Evolutionary conservation across 2,329 filamentous ascomycete genomes (phyloP), one percentile per base, ranked within the genome.

Genomic region (Pseudofabraea citricarpa): DNA sequence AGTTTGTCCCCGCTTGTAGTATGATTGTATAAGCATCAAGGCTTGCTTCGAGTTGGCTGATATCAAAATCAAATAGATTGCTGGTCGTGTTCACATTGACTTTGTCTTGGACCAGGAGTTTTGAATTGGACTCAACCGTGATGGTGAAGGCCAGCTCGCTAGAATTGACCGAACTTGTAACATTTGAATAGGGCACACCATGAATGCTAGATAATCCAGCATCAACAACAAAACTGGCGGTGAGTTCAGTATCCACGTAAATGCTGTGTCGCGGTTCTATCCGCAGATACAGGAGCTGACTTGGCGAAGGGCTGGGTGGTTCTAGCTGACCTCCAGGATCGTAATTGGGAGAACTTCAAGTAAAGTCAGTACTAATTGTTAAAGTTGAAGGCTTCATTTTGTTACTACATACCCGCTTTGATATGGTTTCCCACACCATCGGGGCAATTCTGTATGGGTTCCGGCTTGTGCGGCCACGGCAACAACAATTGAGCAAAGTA

Each of bases 291-390:
- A 75, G 58, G 31, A 71, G 50, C 4, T 64, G 62, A n/a, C 51
- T 52, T 3, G 55, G 36, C 16, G 66, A 66, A 18, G 45, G 49
- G 6, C 47, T 15, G 66, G 73, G 72, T 23, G 64, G 59, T 6
- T 63, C 49, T 5, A 76, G 62, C 55, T 64, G 62, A 16, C 74
- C 73, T 24, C 70, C 71, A 0, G 72, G 73, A 48, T 73, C 57
- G 49, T 71, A 67, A 1, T 4, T 65, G 61, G 44, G 71, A 67
- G 37, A 71, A 72, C 32, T 4, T 22, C 10, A 45, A 46, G 42
- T 45, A 46, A 44, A 19, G 43, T 41, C 22, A 31, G 27, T 13
- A 13, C 37, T 15, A 10, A 23, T 19, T 24, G 10, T 37, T 13
- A 12, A 6, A 37, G 9, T 4, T n/a, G n/a, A 20, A 40, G 15